Evolutionary conservation across 768 basidiomycete species (phyloP).

Genomic region (Suillus americanus): DNA sequence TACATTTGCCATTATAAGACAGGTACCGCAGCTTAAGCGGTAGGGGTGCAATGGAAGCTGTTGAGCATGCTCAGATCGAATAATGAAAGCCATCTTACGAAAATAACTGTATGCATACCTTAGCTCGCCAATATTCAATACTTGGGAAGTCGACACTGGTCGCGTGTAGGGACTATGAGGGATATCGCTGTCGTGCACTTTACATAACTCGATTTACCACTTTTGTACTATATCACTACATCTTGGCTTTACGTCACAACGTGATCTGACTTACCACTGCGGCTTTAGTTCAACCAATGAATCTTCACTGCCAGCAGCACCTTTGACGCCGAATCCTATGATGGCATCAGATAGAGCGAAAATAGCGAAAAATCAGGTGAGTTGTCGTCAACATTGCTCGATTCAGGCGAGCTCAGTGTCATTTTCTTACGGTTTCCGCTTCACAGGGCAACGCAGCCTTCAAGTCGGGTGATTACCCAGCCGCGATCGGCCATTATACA

Average conservation of each 20-base stretch:
- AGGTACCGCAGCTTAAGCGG: not conserved
- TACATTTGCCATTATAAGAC: conserved; percentile 1
- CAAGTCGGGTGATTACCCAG: conserved; percentile 74
- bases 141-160: not conserved
- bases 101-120: not conserved
- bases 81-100: not conserved
- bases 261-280: not conserved
- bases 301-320: not conserved
- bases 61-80: not conserved
- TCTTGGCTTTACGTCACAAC: not conserved
- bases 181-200: not conserved
- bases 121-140: not conserved
- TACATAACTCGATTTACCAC: not conserved
- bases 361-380: conserved; percentile 34
- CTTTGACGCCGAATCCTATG: conserved; percentile 18
- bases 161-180: not conserved
- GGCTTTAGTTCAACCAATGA: not conserved
- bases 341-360: conserved; percentile 37
- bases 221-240: not conserved
- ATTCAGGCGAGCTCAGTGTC: not conserved
- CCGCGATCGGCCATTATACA: conserved; percentile 86
- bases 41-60: not conserved
- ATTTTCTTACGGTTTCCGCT: not conserved
- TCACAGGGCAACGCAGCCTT: conserved; percentile 84
- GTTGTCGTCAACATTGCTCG: not conserved